Conservation (phyloP, 306 rosid species). For the Dryas octopetala region DNA sequence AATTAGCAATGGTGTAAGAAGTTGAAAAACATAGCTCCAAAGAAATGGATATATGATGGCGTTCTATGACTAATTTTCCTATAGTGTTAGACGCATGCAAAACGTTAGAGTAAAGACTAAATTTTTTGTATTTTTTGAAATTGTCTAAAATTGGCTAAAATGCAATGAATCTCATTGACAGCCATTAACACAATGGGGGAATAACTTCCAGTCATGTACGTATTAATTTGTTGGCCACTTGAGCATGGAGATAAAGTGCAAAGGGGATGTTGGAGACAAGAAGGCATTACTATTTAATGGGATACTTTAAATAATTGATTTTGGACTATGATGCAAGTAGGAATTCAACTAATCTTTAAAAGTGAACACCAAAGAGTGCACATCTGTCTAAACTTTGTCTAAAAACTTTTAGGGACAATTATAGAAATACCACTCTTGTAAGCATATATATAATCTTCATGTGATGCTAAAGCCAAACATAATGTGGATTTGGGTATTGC, state of each 20-base stretch:
- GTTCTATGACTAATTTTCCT: no score
- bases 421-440: background rate
- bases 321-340: conserved; percentile 16
- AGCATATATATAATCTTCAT: background rate
- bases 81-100: no score
- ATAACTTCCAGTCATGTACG: conserved; percentile 30
- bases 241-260: conserved; percentile 17
- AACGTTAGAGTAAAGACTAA: no score
- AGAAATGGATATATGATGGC: no score
- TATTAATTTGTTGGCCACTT: conserved; percentile 54
- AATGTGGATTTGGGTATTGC: background rate
- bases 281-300: conserved; percentile 24
- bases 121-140: no score
- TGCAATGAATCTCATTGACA: conserved; percentile 31
- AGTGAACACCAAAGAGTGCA: conserved; percentile 6
- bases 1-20: no score
- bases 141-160: no score
- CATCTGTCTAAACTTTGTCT: conserved; percentile 22
- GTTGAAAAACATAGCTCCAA: no score
- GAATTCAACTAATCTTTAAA: conserved; percentile 17
- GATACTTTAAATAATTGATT: conserved; percentile 19
- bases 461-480: conserved; percentile 8
- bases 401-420: background rate
- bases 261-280: conserved; percentile 32
- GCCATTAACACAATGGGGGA: conserved; percentile 36